Evolutionary conservation across 768 basidiomycete genomes (phyloP).

Genomic region (Trametes meyenii): DNA sequence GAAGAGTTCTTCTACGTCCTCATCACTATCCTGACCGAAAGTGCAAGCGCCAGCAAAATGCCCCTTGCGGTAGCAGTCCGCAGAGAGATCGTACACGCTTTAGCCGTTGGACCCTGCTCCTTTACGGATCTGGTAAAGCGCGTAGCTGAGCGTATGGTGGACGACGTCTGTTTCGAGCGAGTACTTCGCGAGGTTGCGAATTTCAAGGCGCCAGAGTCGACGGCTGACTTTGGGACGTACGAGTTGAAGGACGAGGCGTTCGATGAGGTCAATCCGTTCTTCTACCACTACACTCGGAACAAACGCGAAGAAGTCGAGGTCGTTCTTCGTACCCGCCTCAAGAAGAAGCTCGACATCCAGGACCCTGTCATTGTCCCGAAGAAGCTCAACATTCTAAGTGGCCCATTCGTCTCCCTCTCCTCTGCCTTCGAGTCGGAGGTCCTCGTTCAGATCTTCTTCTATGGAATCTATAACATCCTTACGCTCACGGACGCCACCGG

Average conservation of each 20-base stretch:
- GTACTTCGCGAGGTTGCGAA: conserved; percentile 78
- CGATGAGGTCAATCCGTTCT: conserved; percentile 93
- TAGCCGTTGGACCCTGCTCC: conserved; percentile 84
- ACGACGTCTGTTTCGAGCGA: conserved; percentile 79
- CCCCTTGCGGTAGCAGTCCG: conserved; percentile 64
- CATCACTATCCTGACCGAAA: conserved; percentile 85
- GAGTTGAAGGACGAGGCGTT: conserved; percentile 82
- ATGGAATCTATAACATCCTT: conserved; percentile 75
- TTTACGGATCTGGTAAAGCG: conserved; percentile 92
- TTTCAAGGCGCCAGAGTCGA: conserved; percentile 80
- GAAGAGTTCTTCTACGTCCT: conserved; percentile 90
- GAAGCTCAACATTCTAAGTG: conserved; percentile 60
- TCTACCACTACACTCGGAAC: conserved; percentile 94
- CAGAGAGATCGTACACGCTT: conserved; percentile 87
- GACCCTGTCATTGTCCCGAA: conserved; percentile 80
- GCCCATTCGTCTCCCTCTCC: conserved; percentile 71
- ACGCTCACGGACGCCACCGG: conserved; percentile 62
- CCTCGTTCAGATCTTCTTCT: conserved; percentile 83
- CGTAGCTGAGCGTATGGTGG: conserved; percentile 86
- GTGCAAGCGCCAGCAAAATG: conserved; percentile 71
- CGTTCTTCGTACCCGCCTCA: conserved; percentile 65
- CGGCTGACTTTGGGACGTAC: conserved; percentile 82
- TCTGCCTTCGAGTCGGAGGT: conserved; percentile 69
- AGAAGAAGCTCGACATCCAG: conserved; percentile 60
- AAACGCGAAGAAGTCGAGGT: conserved; percentile 89